These are phyloP conservation scores for Casaregolazyma lundiana DNA, from an alignment of 1,139 yeast species.

Conservation along the genomic window DNA sequence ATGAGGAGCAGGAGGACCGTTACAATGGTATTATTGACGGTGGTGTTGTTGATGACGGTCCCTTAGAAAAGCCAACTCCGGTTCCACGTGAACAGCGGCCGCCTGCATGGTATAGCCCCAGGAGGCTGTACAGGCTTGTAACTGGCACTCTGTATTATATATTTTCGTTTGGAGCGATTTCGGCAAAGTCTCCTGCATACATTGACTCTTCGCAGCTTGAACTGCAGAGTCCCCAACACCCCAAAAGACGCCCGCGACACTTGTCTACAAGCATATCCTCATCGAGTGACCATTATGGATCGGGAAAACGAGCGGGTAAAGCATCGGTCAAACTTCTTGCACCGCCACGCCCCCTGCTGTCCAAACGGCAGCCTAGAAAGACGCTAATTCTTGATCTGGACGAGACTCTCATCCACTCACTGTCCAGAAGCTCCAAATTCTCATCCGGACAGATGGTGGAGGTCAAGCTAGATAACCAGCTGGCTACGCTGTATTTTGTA, in stretches of 20 bases:
- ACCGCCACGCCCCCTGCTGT: constrained; percentile 24
- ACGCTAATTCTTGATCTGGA: constrained; percentile 83
- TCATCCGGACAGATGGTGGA: constrained; percentile 74
- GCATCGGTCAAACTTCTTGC: constrained; percentile 10
- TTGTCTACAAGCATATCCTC: neutral
- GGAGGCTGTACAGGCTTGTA: neutral
- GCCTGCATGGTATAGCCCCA: neutral
- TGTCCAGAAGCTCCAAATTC: constrained; percentile 60
- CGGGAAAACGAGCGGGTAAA: neutral
- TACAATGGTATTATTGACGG: neutral
- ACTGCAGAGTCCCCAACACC: constrained; percentile 5
- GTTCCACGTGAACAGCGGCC: neutral
- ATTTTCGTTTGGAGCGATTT: neutral
- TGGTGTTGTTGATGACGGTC: constrained; percentile 1
- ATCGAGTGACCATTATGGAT: neutral
- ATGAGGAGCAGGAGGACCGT: neutral
- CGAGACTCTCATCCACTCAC: constrained; percentile 89
- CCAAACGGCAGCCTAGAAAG: constrained; percentile 48
- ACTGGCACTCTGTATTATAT: constrained; percentile 4
- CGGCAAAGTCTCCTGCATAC: constrained; percentile 4
- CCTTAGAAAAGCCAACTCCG: neutral
- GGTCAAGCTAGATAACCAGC: constrained; percentile 57
- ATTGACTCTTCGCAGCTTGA: constrained; percentile 6
- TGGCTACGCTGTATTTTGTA: constrained; percentile 80
- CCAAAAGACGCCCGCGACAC: neutral